These are phyloP conservation scores for Psilocybe cubensis DNA, from an alignment of 768 basidiomycete genomes.

Conservation along the genomic window DNA sequence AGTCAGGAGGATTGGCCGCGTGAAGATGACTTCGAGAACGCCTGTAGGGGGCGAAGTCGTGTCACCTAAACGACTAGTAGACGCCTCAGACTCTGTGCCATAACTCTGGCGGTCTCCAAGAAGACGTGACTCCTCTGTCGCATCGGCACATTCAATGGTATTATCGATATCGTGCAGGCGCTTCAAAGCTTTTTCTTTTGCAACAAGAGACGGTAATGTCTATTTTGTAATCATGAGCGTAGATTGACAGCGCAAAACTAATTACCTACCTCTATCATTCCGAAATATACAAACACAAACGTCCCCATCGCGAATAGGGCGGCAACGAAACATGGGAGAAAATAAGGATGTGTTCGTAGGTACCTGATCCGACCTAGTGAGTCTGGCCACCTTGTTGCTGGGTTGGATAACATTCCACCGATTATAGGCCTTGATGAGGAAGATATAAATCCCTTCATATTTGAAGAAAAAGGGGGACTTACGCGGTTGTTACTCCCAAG, in stretches of 20 bases:
- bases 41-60: neutral
- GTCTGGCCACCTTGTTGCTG: conserved; percentile 60
- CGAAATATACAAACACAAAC: conserved; percentile 35
- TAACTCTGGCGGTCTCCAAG: conserved; percentile 14
- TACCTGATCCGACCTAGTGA: conserved; percentile 49
- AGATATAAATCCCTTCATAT: too few species aligned
- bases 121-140: conserved; percentile 8
- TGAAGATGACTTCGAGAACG: conserved; percentile 30
- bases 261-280: conserved; percentile 49
- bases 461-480: conserved; percentile 39
- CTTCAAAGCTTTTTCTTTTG: conserved; percentile 7
- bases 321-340: conserved; percentile 48
- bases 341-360: conserved; percentile 43
- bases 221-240: conserved; percentile 7
- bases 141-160: neutral
- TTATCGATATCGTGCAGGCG: neutral
- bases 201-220: conserved; percentile 35
- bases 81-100: conserved; percentile 7
- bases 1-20: conserved; percentile 32
- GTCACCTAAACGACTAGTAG: neutral
- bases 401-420: conserved; percentile 66
- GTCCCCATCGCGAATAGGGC: conserved; percentile 35
- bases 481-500: conserved; percentile 35
- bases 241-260: neutral
- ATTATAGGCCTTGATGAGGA: conserved; percentile 53